Conservation (phyloP, 805 yeast genomes). For the Candida rishiriensis region DNA sequence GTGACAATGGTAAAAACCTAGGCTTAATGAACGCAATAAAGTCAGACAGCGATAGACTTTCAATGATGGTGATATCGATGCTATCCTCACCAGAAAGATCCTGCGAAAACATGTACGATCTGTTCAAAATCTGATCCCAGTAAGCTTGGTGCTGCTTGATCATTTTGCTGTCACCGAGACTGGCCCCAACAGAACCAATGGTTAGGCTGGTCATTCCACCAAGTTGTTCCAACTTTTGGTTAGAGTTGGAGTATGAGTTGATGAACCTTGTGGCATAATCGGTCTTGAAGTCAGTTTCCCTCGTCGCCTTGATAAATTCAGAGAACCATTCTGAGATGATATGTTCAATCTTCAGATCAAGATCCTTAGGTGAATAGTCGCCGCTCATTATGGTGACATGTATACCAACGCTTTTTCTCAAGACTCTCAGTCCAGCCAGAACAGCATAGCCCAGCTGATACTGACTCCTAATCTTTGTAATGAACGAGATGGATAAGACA, state of each 20-base stretch:
- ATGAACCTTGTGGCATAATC: constrained; percentile 36
- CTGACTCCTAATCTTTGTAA: constrained; percentile 46
- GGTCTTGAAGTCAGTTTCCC: constrained; percentile 29
- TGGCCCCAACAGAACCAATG: constrained; percentile 19
- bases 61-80: constrained; percentile 31
- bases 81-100: constrained; percentile 26
- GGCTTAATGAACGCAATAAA: constrained; percentile 34
- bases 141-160: constrained; percentile 40
- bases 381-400: constrained; percentile 56
- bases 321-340: constrained; percentile 40
- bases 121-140: constrained; percentile 47
- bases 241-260: constrained; percentile 14
- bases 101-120: constrained; percentile 37
- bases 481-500: constrained; percentile 39
- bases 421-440: constrained; percentile 48
- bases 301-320: constrained; percentile 28
- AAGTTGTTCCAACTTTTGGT: constrained; percentile 9
- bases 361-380: constrained; percentile 33
- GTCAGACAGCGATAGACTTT: constrained; percentile 26
- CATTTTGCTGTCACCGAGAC: constrained; percentile 15
- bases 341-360: constrained; percentile 45
- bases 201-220: constrained; percentile 25
- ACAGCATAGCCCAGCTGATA: constrained; percentile 62
- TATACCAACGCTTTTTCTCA: constrained; percentile 52
- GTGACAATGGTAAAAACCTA: constrained; percentile 34